Percentiles rank a stretch among this genome's conserved stretches.
phyloP scores from a whole-genome alignment of 2,329 filamentous ascomycete species.

The Plectosphaerella cucumerina region DNA sequence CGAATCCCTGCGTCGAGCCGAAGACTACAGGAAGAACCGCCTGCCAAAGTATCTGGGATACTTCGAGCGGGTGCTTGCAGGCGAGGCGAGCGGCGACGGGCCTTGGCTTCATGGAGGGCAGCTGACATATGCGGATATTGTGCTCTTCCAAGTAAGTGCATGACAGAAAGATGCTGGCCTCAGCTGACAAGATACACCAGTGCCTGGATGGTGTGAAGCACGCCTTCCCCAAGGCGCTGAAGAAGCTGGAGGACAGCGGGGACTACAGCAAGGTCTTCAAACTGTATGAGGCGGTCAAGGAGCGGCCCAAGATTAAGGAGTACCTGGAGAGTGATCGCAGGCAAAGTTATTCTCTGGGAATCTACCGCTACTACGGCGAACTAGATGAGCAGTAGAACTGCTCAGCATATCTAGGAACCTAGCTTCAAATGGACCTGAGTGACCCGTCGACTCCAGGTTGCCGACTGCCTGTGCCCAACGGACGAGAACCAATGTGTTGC shows the following conservation, averaged over 20 bases:
- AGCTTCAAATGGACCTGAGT: no score
- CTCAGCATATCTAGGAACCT: no score
- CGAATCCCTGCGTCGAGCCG: slow-evolving; percentile 54
- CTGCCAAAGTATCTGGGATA: slow-evolving; percentile 71
- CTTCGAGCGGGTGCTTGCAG: slow-evolving; percentile 61
- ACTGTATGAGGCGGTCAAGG: slow-evolving; percentile 60
- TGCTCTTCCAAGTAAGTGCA: slow-evolving; percentile 61
- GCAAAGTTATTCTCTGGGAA: slow-evolving; percentile 56
- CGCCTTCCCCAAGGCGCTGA: slow-evolving; percentile 66
- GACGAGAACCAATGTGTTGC: no score
- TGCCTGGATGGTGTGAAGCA: slow-evolving; percentile 55
- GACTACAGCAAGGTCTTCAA: slow-evolving; percentile 60
- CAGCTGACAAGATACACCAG: slow-evolving; percentile 18
- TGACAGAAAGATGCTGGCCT: background rate
- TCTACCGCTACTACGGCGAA: slow-evolving; percentile 72
- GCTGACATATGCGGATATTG: slow-evolving; percentile 69
- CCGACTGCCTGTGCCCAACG: no score
- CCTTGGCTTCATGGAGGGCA: slow-evolving; percentile 63
- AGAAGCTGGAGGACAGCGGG: slow-evolving; percentile 45
- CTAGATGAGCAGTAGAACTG: slow-evolving; percentile 45
- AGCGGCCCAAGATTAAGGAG: slow-evolving; percentile 58
- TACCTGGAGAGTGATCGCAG: slow-evolving; percentile 66
- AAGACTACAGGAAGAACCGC: slow-evolving; percentile 54
- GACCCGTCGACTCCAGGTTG: no score
- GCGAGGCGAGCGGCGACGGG: slow-evolving; percentile 51